Conservation (phyloP, 306 rosid genomes). For the Acacia melanoxylon region DNA sequence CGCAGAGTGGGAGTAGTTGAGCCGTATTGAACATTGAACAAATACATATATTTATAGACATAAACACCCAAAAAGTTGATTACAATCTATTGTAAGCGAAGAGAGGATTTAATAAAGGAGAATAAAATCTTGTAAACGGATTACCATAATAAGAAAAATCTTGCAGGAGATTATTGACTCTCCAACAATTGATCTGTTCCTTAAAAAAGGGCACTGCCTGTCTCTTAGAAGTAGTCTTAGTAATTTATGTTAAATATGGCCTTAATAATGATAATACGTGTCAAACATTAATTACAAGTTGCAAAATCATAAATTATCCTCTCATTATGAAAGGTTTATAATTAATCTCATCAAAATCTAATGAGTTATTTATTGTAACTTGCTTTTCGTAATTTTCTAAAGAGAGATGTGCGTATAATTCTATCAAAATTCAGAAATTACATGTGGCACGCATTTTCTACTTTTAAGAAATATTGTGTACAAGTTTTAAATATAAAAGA, state of each 20-base stretch:
- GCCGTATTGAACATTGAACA: background rate
- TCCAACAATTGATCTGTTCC: background rate
- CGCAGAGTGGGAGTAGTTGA: slow-evolving; percentile 14
- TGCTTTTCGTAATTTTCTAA: background rate
- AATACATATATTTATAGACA: background rate
- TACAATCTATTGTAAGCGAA: too few species aligned
- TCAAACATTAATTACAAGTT: background rate
- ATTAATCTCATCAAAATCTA: background rate
- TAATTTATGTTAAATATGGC: background rate
- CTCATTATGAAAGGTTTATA: background rate
- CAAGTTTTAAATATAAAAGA: background rate
- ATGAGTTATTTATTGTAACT: background rate
- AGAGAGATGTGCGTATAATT: background rate
- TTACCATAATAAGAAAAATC: slow-evolving; percentile 1
- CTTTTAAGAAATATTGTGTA: background rate
- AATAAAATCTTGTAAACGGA: background rate
- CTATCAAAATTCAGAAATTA: too few species aligned
- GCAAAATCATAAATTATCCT: background rate
- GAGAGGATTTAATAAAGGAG: background rate
- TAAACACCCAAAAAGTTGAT: background rate
- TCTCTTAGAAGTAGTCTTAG: background rate
- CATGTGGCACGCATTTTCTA: background rate
- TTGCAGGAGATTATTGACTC: background rate
- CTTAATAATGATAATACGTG: background rate
- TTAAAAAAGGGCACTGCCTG: background rate